phyloP scores from a whole-genome alignment of 345 rosid species.

The Sonneratia alba region DNA sequence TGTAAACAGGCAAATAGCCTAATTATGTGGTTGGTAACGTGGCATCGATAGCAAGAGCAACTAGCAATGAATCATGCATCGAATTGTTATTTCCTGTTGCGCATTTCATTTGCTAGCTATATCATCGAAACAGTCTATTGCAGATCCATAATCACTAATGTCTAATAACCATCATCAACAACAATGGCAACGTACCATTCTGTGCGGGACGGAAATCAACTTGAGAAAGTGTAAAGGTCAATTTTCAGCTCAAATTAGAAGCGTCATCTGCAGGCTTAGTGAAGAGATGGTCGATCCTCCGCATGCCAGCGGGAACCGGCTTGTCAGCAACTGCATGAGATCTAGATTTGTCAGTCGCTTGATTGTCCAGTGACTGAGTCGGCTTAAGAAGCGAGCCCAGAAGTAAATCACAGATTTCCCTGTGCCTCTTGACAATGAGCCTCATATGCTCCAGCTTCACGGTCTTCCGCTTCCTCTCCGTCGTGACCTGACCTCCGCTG shows the following conservation, averaged over 20 bases:
- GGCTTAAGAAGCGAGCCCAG: slow-evolving; percentile 75
- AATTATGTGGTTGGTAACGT: not conserved
- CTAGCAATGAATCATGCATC: not conserved
- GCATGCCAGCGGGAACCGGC: slow-evolving; percentile 35
- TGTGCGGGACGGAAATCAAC: not conserved
- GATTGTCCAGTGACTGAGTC: slow-evolving; percentile 17
- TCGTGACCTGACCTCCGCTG: slow-evolving; percentile 35
- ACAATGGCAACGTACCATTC: too few species aligned
- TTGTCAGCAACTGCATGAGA: slow-evolving; percentile 17
- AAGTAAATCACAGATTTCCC: slow-evolving; percentile 68
- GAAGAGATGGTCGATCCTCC: slow-evolving; percentile 66
- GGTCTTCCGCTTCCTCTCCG: slow-evolving; percentile 62
- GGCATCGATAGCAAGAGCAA: not conserved
- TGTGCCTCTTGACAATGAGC: slow-evolving; percentile 62
- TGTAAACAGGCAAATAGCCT: not conserved
- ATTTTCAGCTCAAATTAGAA: slow-evolving; percentile 15
- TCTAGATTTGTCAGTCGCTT: slow-evolving; percentile 1
- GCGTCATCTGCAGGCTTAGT: slow-evolving; percentile 28
- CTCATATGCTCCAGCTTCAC: slow-evolving; percentile 61
- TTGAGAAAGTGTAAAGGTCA: too few species aligned
- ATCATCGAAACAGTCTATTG: not conserved
- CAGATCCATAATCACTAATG: not conserved
- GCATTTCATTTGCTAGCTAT: too few species aligned
- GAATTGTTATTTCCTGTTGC: too few species aligned
- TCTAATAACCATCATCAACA: not conserved